These are phyloP conservation scores for Tolypocladium paradoxum DNA, from an alignment of 2,329 filamentous ascomycete species.

Conservation along the genomic window DNA sequence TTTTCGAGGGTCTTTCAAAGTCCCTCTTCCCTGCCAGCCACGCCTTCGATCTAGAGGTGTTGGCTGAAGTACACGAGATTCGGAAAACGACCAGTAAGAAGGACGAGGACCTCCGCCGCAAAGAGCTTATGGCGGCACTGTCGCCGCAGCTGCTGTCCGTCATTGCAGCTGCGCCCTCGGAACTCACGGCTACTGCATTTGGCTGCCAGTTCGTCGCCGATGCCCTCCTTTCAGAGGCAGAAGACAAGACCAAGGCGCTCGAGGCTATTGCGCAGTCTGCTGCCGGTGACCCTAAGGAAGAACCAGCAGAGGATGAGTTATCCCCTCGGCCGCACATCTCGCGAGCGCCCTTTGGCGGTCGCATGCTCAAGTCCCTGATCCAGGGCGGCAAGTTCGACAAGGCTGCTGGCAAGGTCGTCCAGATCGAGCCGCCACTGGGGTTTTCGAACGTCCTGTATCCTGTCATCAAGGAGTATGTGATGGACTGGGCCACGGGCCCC, in stretches of 20 bases:
- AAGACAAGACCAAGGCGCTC: slow-evolving; percentile 67
- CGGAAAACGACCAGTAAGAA: slow-evolving; percentile 87
- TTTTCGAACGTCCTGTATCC: slow-evolving; percentile 79
- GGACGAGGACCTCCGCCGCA: slow-evolving; percentile 62
- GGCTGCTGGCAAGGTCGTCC: slow-evolving; percentile 56
- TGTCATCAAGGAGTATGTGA: slow-evolving; percentile 61
- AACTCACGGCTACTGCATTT: slow-evolving; percentile 64
- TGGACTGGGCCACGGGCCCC: slow-evolving; percentile 76
- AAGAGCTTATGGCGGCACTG: slow-evolving; percentile 64
- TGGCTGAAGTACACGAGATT: slow-evolving; percentile 69
- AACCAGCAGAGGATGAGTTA: slow-evolving; percentile 28
- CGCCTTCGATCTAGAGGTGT: slow-evolving; percentile 54
- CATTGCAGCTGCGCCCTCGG: slow-evolving; percentile 55
- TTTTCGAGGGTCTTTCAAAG: slow-evolving; percentile 59
- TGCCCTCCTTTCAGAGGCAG: slow-evolving; percentile 63
- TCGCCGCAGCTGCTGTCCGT: slow-evolving; percentile 67
- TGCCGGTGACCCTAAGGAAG: slow-evolving; percentile 39
- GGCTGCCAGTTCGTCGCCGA: slow-evolving; percentile 82
- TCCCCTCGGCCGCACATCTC: slow-evolving; percentile 43
- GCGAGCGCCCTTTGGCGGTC: slow-evolving; percentile 53
- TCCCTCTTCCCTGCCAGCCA: slow-evolving; percentile 51
- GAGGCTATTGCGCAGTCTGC: slow-evolving; percentile 57
- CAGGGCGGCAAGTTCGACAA: slow-evolving; percentile 81
- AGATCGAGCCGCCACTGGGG: slow-evolving; percentile 62
- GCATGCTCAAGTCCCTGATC: slow-evolving; percentile 85